Conservation (phyloP, 2,329 filamentous ascomycete species). For the Talaromyces sp. region DNA sequence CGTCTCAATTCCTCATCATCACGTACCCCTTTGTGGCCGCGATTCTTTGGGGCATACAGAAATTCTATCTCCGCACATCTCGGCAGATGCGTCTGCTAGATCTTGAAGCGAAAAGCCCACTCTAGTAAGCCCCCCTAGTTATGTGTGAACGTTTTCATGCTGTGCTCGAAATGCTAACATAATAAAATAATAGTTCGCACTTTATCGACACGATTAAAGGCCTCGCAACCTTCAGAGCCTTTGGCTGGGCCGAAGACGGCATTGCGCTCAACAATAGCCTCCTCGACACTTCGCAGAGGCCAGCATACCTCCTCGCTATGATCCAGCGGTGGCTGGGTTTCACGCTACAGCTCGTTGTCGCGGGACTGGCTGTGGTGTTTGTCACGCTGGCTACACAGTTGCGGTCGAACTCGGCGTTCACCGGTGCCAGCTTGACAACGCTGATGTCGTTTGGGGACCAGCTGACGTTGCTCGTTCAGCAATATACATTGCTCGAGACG, state of each 20-base stretch:
- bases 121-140: conserved; percentile 23
- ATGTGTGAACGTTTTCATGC: background rate
- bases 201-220: conserved; percentile 49
- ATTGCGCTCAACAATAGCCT: conserved; percentile 36
- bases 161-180: background rate
- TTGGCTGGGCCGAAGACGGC: conserved; percentile 40
- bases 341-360: conserved; percentile 46
- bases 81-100: conserved; percentile 57
- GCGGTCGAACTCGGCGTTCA: conserved; percentile 49
- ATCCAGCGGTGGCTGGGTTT: conserved; percentile 56
- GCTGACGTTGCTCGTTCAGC: conserved; percentile 36
- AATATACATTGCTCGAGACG: conserved; percentile 56
- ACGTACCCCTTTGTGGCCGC: conserved; percentile 9
- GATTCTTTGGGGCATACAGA: conserved; percentile 49
- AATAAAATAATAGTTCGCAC: conserved; percentile 3
- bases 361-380: conserved; percentile 45
- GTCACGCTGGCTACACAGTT: conserved; percentile 41
- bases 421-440: conserved; percentile 32
- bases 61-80: conserved; percentile 56
- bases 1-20: conserved; percentile 22
- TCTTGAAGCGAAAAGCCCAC: conserved; percentile 56
- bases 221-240: conserved; percentile 52
- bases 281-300: conserved; percentile 51
- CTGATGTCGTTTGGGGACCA: conserved; percentile 6
- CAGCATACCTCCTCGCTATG: conserved; percentile 53